phyloP scores from a whole-genome alignment of 805 yeast species.

The Tetrapisispora fleetii region DNA sequence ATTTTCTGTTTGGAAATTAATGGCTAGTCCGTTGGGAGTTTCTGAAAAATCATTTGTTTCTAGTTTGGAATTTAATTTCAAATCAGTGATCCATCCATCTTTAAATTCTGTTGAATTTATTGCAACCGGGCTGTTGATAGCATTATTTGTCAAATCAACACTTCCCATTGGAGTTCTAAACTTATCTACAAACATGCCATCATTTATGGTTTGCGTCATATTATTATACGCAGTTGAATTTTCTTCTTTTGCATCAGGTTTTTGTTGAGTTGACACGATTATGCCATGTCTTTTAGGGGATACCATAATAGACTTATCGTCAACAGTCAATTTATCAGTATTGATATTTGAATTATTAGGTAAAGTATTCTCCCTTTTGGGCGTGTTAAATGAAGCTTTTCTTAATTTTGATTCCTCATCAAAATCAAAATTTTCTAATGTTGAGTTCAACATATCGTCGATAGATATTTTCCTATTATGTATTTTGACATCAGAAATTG shows the following conservation, averaged over 20 bases:
- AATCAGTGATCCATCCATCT: neutral
- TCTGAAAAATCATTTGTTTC: neutral
- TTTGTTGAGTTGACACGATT: neutral
- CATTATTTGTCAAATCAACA: constrained; percentile 2
- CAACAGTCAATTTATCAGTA: neutral
- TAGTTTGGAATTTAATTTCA: neutral
- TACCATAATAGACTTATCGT: neutral
- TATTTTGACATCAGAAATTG: neutral
- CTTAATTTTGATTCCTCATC: constrained; percentile 5
- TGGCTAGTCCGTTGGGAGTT: neutral
- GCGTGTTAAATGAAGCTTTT: neutral
- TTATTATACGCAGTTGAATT: too few relatives aligned
- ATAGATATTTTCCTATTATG: constrained; percentile 13
- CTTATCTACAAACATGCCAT: neutral
- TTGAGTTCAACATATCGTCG: constrained; percentile 19
- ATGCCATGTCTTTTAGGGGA: constrained; percentile 4
- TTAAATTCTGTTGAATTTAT: neutral
- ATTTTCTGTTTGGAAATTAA: neutral
- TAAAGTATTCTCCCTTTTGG: neutral
- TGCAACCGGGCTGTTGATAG: constrained; percentile 8
- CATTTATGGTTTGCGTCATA: neutral
- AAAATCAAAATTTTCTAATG: constrained; percentile 13
- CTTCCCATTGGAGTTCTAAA: constrained; percentile 4
- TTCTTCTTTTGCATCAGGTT: neutral
- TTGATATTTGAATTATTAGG: too few relatives aligned